Conservation (phyloP, 805 yeast genomes). For the Priceomyces fermenticarens region DNA sequence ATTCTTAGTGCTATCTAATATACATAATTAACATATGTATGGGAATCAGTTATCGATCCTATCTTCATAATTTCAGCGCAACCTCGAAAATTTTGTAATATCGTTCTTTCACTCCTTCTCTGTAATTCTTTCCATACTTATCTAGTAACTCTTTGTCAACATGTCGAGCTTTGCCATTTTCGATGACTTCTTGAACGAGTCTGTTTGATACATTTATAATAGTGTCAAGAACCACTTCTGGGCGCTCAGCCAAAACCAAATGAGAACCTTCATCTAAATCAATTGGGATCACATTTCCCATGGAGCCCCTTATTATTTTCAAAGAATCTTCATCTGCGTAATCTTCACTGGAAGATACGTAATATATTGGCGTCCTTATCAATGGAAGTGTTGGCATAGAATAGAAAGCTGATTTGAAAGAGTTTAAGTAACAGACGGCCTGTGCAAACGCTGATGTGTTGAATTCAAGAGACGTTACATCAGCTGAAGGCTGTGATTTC, state of each 20-base stretch:
- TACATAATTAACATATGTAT: too few species aligned
- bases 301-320: background rate
- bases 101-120: background rate
- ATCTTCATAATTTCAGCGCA: too few species aligned
- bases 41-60: too few species aligned
- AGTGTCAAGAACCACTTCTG: constrained; percentile 8
- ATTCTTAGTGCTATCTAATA: too few species aligned
- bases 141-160: background rate
- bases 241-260: constrained; percentile 13
- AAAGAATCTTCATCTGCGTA: background rate
- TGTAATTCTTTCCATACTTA: constrained; percentile 2
- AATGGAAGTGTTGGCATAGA: constrained; percentile 5
- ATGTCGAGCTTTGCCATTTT: background rate
- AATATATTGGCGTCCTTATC: constrained; percentile 12
- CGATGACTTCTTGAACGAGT: background rate
- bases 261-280: constrained; percentile 11
- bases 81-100: too few species aligned
- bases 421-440: constrained; percentile 8
- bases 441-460: constrained; percentile 12
- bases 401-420: constrained; percentile 1
- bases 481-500: constrained; percentile 5
- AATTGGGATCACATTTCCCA: constrained; percentile 6
- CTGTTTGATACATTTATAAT: background rate
- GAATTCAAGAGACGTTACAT: constrained; percentile 6
- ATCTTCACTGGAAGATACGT: constrained; percentile 12